Conservation (phyloP, 805 yeast genomes). For the Pichia manshurica region DNA sequence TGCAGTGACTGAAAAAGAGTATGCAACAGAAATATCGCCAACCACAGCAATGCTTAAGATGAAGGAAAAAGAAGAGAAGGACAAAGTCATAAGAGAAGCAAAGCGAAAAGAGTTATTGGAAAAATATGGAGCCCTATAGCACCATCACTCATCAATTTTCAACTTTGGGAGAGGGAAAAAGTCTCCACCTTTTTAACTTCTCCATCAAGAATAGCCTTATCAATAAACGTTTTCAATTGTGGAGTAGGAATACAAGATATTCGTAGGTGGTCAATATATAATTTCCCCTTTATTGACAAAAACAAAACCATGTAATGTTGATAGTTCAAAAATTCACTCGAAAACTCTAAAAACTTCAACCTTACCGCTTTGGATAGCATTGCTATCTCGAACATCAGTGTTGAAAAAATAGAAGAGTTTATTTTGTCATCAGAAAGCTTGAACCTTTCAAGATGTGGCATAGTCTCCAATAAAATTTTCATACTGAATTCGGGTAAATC, state of each 20-base stretch:
- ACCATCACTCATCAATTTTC: background rate
- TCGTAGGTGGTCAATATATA: conserved; percentile 3
- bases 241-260: background rate
- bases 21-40: conserved; percentile 39
- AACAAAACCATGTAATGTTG: background rate
- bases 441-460: background rate
- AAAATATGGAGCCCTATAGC: conserved; percentile 34
- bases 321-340: background rate
- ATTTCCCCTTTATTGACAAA: background rate
- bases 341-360: background rate
- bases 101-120: conserved; percentile 30
- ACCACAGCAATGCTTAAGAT: conserved; percentile 37
- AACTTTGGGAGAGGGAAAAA: too few relatives aligned
- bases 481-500: conserved; percentile 1
- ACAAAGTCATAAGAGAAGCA: conserved; percentile 24
- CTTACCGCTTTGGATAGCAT: background rate
- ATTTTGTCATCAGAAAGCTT: background rate
- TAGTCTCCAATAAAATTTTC: conserved; percentile 1
- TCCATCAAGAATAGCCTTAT: background rate
- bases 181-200: conserved; percentile 1
- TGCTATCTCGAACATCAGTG: background rate
- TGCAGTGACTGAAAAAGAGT: conserved; percentile 22
- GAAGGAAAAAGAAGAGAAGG: conserved; percentile 30
- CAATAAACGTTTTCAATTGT: conserved; percentile 1
- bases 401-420: background rate